These are phyloP conservation scores for Penicillium paneum DNA, from an alignment of 2,329 filamentous ascomycete species.

Conservation along the genomic window DNA sequence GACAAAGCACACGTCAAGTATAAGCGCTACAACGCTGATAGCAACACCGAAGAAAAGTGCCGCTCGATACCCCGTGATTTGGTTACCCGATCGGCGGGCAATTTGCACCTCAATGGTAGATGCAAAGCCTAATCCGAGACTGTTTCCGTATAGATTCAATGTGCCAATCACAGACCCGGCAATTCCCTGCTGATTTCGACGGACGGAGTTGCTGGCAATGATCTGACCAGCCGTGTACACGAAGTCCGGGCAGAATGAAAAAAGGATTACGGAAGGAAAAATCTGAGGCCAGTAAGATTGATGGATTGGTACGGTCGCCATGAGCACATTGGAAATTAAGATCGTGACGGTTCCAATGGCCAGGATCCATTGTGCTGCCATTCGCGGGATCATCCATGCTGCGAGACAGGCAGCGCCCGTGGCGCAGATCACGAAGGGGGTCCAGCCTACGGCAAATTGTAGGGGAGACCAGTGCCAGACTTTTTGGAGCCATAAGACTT, in stretches of 20 bases:
- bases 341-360: slow-evolving; percentile 42
- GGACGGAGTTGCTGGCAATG: slow-evolving; percentile 53
- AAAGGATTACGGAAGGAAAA: slow-evolving; percentile 42
- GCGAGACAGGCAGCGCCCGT: slow-evolving; percentile 39
- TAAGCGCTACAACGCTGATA: slow-evolving; percentile 28
- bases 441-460: slow-evolving; percentile 39
- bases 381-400: slow-evolving; percentile 48
- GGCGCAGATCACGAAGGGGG: slow-evolving; percentile 44
- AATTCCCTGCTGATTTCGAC: slow-evolving; percentile 49
- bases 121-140: slow-evolving; percentile 46
- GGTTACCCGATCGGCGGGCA: slow-evolving; percentile 11
- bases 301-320: slow-evolving; percentile 47
- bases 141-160: slow-evolving; percentile 44
- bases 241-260: slow-evolving; percentile 48
- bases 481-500: slow-evolving; percentile 45
- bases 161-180: slow-evolving; percentile 51
- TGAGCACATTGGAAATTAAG: slow-evolving; percentile 31
- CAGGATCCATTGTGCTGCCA: slow-evolving; percentile 50
- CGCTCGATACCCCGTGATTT: slow-evolving; percentile 30
- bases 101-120: slow-evolving; percentile 39
- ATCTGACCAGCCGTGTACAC: slow-evolving; percentile 53
- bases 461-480: slow-evolving; percentile 45
- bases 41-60: slow-evolving; percentile 34
- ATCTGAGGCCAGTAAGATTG: slow-evolving; percentile 46
- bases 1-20: slow-evolving; percentile 32